Evolutionary conservation across 306 rosid genomes (phyloP).

Genomic region (Quercus robur): DNA sequence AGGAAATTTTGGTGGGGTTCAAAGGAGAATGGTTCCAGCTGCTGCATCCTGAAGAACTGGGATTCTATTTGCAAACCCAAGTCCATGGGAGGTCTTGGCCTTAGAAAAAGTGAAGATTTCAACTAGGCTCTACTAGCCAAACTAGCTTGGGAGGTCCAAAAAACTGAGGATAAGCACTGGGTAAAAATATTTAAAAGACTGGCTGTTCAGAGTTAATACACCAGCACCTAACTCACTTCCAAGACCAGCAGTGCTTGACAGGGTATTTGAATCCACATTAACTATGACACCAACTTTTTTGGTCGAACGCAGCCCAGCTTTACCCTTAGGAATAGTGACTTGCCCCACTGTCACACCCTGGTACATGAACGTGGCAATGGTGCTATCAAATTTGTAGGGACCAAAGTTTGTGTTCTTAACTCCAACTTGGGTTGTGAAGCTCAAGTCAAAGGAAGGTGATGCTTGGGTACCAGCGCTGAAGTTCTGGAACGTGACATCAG

Average conservation of each 20-base stretch:
- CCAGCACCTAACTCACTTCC: constrained; percentile 1
- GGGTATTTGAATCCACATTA: neutral
- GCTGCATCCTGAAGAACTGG: too few species aligned
- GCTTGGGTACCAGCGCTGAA: neutral
- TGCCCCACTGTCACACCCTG: neutral
- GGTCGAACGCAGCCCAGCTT: constrained; percentile 16
- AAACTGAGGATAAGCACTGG: too few species aligned
- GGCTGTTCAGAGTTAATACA: neutral
- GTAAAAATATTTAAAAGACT: too few species aligned
- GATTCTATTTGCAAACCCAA: too few species aligned
- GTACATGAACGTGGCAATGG: neutral
- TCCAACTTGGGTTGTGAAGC: constrained; percentile 7
- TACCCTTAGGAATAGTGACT: neutral
- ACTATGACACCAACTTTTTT: constrained; percentile 3
- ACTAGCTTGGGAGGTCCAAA: too few species aligned
- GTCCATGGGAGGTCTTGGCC: too few species aligned
- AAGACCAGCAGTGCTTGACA: neutral
- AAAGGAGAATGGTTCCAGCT: too few species aligned
- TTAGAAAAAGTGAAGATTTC: too few species aligned
- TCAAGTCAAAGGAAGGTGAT: neutral
- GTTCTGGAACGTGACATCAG: neutral
- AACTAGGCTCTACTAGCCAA: too few species aligned
- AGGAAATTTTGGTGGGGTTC: too few species aligned
- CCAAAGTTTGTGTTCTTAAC: constrained; percentile 18
- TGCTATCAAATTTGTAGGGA: constrained; percentile 7